phyloP scores from a whole-genome alignment of 441 rosid species.

The Populus hybrid region DNA sequence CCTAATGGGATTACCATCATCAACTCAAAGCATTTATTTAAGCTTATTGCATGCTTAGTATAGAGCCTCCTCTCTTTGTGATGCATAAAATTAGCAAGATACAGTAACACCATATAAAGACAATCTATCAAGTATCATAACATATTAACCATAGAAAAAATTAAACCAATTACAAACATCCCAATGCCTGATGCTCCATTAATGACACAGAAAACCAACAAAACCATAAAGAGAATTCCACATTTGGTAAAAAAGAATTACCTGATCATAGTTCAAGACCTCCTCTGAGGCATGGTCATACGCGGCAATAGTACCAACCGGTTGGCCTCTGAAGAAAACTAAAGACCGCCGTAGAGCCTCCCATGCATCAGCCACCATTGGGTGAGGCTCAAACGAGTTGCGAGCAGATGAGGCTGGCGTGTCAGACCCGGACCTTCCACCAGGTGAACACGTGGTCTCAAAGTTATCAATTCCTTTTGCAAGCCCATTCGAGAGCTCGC shows the following conservation, averaged over 20 bases:
- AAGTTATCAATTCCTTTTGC: conserved; percentile 38
- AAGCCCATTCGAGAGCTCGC: conserved; percentile 65
- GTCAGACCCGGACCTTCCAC: conserved; percentile 68
- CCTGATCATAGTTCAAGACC: conserved; percentile 86
- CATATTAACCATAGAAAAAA: not conserved
- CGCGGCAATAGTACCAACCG: conserved; percentile 91
- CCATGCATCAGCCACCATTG: conserved; percentile 97
- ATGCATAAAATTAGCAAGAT: not conserved
- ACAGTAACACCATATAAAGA: not conserved
- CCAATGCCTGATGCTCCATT: not conserved
- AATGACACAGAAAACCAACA: not conserved
- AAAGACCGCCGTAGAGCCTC: conserved; percentile 71
- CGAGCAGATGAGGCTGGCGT: conserved; percentile 71
- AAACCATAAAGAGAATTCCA: not conserved
- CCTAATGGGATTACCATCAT: too few species aligned
- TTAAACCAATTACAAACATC: not conserved
- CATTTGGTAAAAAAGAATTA: conserved; percentile 16
- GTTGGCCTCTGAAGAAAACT: conserved; percentile 69
- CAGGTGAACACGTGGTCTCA: conserved; percentile 61
- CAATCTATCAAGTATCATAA: not conserved
- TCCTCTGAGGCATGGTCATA: conserved; percentile 83
- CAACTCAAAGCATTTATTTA: too few species aligned
- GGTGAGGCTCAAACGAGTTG: conserved; percentile 82
- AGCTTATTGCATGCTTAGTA: not conserved
- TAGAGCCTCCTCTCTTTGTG: not conserved